Evolutionary conservation across 23 red algal genomes (phyloP), one percentile per base, ranked within the genome.

Genomic region (Cyanidiococcus yangmingshanensis): DNA sequence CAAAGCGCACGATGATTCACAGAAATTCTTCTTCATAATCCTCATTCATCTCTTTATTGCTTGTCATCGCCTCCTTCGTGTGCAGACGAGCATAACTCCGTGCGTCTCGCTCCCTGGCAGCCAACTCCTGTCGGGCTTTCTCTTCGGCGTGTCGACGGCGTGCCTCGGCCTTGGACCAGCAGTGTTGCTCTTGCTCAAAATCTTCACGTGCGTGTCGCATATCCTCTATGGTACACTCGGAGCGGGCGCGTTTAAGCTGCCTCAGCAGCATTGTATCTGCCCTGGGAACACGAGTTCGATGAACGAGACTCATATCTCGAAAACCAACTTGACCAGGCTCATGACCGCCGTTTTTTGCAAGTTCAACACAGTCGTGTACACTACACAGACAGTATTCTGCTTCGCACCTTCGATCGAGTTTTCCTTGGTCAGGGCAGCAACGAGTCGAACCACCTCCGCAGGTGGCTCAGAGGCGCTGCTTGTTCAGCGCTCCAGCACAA

Each of bases 381-480:
- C 63, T 2, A 71, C 63, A 12, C 32, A 7, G 7, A 71, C 63
- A 35, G 7, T 7, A 30, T 7, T 25, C 63, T 32, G 63, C 63
- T 71, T 71, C 16, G n/a, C 32, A 35, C 63, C 63, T 35, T 71
- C 63, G 63, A 71, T 71, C 3, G 63, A 71, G 63, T 71, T 71
- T 25, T 32, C n/a, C 63, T 71, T 71, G 63, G 32, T 29, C 7
- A 71, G 12, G 21, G 21, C n/a, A 12, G 63, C 63, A 2, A 7
- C 21, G 3, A 29, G 16, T 3, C 32, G n/a, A 12, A 71, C n/a
- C 7, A 71, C 63, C 63, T 25, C 63, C 32, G 63, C 27, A 7
- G 63, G n/a, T 12, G 32, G 21, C 12, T 71, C 63, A 35, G 27
- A 29, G n/a, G n/a, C n/a, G n/a, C n/a, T n/a, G n/a, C n/a, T n/a